Base-by-base conservation (phyloP, 176 grass and related monocot species). In the Zizania latifolia region DNA sequence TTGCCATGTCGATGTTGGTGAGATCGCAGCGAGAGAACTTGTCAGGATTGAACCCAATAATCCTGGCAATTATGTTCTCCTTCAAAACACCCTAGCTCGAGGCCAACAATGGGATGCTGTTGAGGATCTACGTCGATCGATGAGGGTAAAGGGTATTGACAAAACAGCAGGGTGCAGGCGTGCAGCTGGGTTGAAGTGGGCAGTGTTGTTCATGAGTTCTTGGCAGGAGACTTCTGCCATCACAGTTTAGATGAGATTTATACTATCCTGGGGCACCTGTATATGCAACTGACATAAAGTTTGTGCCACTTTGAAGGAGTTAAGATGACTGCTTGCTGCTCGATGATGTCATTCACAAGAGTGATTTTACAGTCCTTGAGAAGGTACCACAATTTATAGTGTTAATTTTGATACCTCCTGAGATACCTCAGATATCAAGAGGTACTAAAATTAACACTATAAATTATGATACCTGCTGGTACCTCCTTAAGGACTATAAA, bases 171-270 rank as follows among this genome's bases (percentile, higher is more conserved):
- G 88, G 13, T 83, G 79, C 83, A 90, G 92, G 92, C 85, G 13
- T 83, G 79, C 83, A 90, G 92, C 51, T 90, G 88, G 85, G 70
- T 90, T 33, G 84, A 94, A 63, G 82, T 89, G 35, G 71, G 86
- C 0, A 45, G 13, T 67, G 57, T 37, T 41, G 27, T 86, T 66
- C 79, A 83, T 51, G 70, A 80, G 31, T 88, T 92, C 65, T 80
- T 77, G 26, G 67, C 29, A 16, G 75, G 79, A 14, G 74, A 83
- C 13, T 78, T 51, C 13, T 76, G 39, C 44, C 82, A 92, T 62
- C 75, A 82, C 9, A 70, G 59, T 54, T 66, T 48, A 5, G 53
- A 80, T 58, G 79, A 59, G 71, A 88, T 92, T 57, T 83, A 54
- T 54, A 48, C 32, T 31, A 55, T 62, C 45, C 68, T 88, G 29